These are phyloP conservation scores for Phytophthora idaei DNA, from an alignment of 352 stramenopile species.

Conservation along the genomic window DNA sequence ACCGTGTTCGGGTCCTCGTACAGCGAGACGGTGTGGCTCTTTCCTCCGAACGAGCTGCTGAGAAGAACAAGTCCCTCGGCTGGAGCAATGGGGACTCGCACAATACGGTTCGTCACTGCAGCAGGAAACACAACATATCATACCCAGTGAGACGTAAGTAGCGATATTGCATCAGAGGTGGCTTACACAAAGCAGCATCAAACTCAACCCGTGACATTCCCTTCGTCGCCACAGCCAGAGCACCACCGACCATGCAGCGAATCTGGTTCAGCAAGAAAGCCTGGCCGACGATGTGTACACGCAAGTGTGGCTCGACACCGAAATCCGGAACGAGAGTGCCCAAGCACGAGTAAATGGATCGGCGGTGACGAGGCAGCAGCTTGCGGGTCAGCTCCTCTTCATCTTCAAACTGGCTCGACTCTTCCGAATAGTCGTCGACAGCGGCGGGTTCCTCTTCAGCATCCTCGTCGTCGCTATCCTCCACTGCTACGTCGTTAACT, in stretches of 20 bases:
- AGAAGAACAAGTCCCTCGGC: conserved; percentile 88
- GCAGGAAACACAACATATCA: conserved; percentile 6
- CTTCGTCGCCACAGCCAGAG: conserved; percentile 81
- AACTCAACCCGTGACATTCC: conserved; percentile 71
- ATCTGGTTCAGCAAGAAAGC: conserved; percentile 92
- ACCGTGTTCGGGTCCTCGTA: conserved; percentile 70
- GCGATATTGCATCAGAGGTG: conserved; percentile 1
- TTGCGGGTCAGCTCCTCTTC: conserved; percentile 52
- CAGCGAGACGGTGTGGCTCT: conserved; percentile 79
- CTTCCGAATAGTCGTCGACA: conserved; percentile 26
- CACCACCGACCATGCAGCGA: conserved; percentile 89
- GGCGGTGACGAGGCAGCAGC: conserved; percentile 66
- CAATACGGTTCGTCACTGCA: conserved; percentile 72
- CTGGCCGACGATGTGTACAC: conserved; percentile 80
- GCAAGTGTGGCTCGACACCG: conserved; percentile 62
- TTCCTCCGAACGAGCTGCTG: conserved; percentile 82
- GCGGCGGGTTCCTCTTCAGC: conserved; percentile 19
- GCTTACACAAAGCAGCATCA: conserved; percentile 69
- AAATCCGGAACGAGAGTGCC: conserved; percentile 69
- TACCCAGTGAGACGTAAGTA: conserved; percentile 18
- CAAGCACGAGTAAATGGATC: conserved; percentile 80
- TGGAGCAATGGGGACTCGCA: conserved; percentile 89
- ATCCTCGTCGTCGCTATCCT: conserved; percentile 18
- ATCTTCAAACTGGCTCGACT: conserved; percentile 49
- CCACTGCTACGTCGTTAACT: conserved; percentile 14